Conservation (phyloP, 371 early-diverging fungal genomes). For the Parasitella parasitica region DNA sequence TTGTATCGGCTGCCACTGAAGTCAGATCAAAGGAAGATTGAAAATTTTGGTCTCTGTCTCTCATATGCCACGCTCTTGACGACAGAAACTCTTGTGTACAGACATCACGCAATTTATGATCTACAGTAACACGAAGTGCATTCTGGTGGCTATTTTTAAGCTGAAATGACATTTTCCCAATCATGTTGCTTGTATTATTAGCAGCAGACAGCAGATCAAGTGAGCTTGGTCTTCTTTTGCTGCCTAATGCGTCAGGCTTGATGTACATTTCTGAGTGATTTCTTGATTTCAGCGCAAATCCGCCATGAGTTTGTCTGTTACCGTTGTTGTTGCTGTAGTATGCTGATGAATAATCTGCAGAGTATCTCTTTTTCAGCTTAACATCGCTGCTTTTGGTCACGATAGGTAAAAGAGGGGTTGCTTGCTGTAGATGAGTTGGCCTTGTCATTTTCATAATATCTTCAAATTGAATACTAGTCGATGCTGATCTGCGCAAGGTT, state of each 20-base stretch:
- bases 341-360: constrained; percentile 26
- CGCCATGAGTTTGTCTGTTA: background rate
- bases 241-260: constrained; percentile 14
- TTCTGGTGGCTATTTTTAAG: constrained; percentile 42
- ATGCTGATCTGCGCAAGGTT: constrained; percentile 8
- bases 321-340: background rate
- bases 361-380: constrained; percentile 30
- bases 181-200: constrained; percentile 24
- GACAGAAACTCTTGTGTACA: constrained; percentile 50
- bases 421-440: background rate
- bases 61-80: constrained; percentile 37
- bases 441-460: constrained; percentile 1
- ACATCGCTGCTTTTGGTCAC: background rate
- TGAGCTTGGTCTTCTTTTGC: constrained; percentile 33
- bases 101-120: constrained; percentile 48
- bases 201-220: constrained; percentile 30
- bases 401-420: background rate
- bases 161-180: constrained; percentile 43
- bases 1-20: background rate
- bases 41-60: constrained; percentile 22
- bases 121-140: constrained; percentile 36
- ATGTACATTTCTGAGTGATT: constrained; percentile 35
- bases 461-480: constrained; percentile 11
- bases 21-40: background rate
- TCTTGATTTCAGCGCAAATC: constrained; percentile 18